Base-by-base conservation (phyloP, 108 stramenopile genomes). In the Skeletonema menzelii region DNA sequence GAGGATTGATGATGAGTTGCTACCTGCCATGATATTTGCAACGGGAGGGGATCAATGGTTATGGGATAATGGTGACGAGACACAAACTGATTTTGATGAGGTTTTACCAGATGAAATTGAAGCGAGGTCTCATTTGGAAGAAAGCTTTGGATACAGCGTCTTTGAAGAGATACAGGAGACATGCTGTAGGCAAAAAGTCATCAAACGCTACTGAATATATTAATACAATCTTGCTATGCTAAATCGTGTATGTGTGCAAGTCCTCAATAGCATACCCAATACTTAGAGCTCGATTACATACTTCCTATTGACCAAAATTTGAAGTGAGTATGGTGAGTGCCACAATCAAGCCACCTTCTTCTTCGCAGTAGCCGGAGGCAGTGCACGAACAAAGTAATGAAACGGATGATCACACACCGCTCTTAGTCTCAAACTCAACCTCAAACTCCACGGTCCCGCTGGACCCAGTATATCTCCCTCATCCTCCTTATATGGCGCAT, bases 381-480 rank as follows among this genome's bases (percentile, higher is more conserved):
- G 37, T 6, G 76, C 76, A 30, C 76, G 24, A 27, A 64, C 76
- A 77, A 77, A 77, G 76, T 77, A 77, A 64, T 77, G 76, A 49
- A 77, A 77, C n/a, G 76, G 76, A 71, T 77, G 76, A 34, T 70
- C 69, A 49, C 63, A 63, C 27, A 77, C 70, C 24, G 70, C 76
- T 24, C 76, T 27, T 61, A 77, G 42, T 71, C 76, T 70, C 24
- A 55, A 49, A 56, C 70, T 70, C 22, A 77, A 31, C 10, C 76
- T 62, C 26, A 77, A 55, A 65, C 63, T 65, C 76, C 76, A 77
- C 15, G 76, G 76, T 7, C 76, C 76, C 0, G 76, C 76, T 37
- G 76, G 70, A 22, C 76, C 76, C n/a, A 77, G 63, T 15, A 77
- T 71, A 71, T 71, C 76, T 28, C 76, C 76, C 63, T 77, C 76